Evolutionary conservation across 2,329 filamentous ascomycete species (phyloP).

Genomic region (Paracoccidioides brasiliensis): DNA sequence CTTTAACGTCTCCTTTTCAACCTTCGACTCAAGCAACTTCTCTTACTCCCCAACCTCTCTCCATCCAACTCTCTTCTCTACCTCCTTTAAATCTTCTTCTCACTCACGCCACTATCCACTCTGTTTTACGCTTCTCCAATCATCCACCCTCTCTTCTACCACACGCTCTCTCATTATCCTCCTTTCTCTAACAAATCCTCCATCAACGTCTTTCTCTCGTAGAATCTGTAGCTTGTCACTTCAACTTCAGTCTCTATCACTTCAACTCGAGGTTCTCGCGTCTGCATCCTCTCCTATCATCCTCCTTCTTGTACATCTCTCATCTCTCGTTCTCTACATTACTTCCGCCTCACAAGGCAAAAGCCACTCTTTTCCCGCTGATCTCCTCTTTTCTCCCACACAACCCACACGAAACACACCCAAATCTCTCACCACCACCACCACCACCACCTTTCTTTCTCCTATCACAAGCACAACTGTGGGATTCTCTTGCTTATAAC

Average conservation of each 20-base stretch:
- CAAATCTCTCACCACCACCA: conserved; percentile 11
- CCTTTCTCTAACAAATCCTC: not conserved
- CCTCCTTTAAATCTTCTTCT: not conserved
- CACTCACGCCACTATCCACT: not conserved
- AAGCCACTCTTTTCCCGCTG: conserved; percentile 4
- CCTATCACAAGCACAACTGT: not conserved
- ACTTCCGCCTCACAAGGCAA: not conserved
- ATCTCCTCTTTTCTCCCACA: not conserved
- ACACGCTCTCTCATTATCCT: not conserved
- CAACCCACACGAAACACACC: not conserved
- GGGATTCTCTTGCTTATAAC: too few relatives aligned
- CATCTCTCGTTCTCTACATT: not conserved
- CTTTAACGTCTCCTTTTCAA: not conserved
- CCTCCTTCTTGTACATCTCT: not conserved
- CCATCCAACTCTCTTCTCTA: not conserved
- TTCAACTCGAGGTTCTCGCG: not conserved
- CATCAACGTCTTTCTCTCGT: not conserved
- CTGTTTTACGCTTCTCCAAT: not conserved
- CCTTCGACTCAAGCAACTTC: not conserved
- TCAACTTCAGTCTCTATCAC: not conserved
- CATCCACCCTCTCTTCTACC: not conserved
- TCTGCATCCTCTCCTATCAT: not conserved
- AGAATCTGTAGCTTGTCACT: not conserved
- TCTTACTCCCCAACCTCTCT: not conserved
- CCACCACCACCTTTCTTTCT: too few relatives aligned